Percentiles rank a stretch among this genome's conserved stretches.
Evolutionary conservation across 1,284 basidiomycete species (phyloP).

Genomic region (Pseudozyma hubeiensis): DNA sequence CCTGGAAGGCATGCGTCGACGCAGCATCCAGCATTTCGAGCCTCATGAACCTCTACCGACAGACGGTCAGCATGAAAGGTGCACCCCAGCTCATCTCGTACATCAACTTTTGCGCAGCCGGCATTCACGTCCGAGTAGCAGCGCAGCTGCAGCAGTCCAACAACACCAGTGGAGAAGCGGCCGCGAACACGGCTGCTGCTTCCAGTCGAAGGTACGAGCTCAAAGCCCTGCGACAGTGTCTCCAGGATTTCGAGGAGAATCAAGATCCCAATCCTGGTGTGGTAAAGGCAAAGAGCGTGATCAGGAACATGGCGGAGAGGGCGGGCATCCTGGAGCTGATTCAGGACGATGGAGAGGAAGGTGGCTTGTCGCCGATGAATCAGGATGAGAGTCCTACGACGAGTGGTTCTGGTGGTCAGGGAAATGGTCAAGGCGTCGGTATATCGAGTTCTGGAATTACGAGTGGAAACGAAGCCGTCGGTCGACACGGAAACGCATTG

Average conservation of each 20-base stretch:
- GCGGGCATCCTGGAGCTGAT: slow-evolving; percentile 18
- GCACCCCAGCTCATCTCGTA: slow-evolving; percentile 66
- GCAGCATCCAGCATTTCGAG: slow-evolving; percentile 60
- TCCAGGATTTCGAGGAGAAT: slow-evolving; percentile 32
- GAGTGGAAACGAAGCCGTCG: no score
- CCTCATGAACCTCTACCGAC: slow-evolving; percentile 51
- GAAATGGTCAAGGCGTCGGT: not conserved
- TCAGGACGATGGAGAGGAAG: not conserved
- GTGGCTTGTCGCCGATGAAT: slow-evolving; percentile 8
- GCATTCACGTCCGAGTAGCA: slow-evolving; percentile 64
- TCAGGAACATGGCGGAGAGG: slow-evolving; percentile 28
- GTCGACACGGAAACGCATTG: not conserved
- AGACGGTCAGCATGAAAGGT: slow-evolving; percentile 61
- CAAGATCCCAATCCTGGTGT: slow-evolving; percentile 30
- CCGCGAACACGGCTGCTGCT: slow-evolving; percentile 9
- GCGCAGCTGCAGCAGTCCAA: slow-evolving; percentile 45
- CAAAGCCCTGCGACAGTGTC: slow-evolving; percentile 21
- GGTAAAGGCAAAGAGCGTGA: slow-evolving; percentile 23
- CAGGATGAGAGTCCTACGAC: not conserved
- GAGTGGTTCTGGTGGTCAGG: not conserved
- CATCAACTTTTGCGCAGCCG: slow-evolving; percentile 64
- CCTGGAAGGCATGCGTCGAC: slow-evolving; percentile 60
- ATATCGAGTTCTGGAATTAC: not conserved
- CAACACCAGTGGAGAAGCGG: not conserved
- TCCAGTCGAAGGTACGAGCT: slow-evolving; percentile 22